Evolutionary conservation across 2,329 filamentous ascomycete genomes (phyloP), one percentile per base, ranked within the genome.

Genomic region (Achaetomium macrosporum): DNA sequence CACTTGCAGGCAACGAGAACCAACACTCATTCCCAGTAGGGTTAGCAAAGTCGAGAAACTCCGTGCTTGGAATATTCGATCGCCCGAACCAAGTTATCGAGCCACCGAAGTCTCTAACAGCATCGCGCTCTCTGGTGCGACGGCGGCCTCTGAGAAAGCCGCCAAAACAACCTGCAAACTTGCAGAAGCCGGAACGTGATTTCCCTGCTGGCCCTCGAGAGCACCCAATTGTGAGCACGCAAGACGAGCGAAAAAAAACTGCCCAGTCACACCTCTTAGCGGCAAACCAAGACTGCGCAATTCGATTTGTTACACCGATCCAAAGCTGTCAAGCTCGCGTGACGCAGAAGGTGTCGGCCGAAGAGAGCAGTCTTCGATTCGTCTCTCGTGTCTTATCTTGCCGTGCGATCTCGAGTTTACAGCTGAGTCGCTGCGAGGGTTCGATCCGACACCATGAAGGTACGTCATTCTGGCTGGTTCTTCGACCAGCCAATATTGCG

Each of bases 401-500:
- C 48, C 41, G 35, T 42, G 31, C 37, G 20, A 48, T 49, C 36
- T 54, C 42, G 41, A 51, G 36, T 49, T 31, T 45, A 11, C 43
- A 51, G 37, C 35, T 25, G 17, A 41, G 10, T 39, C 20, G 51
- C 33, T 30, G 17, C 46, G 47, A 57, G 54, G 47, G 55, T 29
- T 35, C 47, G 41, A 58, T 53, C 55, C 56, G 50, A 54, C 57
- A 63, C 53, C 33, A 64, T 64, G 61, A 64, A 64, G 61, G 61
- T 64, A 60, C 58, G 61, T 64, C 61, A 62, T 62, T 53, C 47
- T 17, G 49, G 40, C 39, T 46, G 40, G 16, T 36, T 51, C 42
- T 44, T 42, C 48, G 42, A 43, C 48, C 35, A 39, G 16, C 47
- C 13, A 39, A 50, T 46, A 31, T 56, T 50, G 35, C 51, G 31